Evolutionary conservation across 2,329 filamentous ascomycete genomes (phyloP).

Genomic region (Talaromyces atroroseus): DNA sequence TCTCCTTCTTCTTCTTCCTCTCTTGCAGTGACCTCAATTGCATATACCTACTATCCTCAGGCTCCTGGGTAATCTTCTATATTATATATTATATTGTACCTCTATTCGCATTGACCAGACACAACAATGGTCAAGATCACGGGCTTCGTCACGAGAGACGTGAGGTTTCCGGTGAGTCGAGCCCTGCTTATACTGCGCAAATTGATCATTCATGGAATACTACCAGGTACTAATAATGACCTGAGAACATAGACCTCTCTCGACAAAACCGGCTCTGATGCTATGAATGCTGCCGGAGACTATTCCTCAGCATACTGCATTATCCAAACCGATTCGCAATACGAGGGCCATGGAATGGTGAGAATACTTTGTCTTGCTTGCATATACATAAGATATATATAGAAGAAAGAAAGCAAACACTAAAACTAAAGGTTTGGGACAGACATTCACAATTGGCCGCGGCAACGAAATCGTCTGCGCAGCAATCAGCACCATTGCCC

Average conservation of each 20-base stretch:
- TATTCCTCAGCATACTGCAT: constrained; percentile 96
- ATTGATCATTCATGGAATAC: background rate
- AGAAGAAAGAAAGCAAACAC: background rate
- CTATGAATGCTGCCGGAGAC: constrained; percentile 91
- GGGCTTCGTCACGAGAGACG: constrained; percentile 65
- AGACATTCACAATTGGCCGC: constrained; percentile 52
- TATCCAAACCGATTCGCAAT: constrained; percentile 66
- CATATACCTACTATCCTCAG: background rate
- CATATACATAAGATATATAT: background rate
- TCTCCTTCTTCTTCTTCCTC: no score
- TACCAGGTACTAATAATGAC: background rate
- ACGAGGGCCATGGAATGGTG: constrained; percentile 40
- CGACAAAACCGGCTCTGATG: constrained; percentile 93
- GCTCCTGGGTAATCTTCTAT: background rate
- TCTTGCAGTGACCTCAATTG: background rate
- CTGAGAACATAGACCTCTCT: constrained; percentile 62
- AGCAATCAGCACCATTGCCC: constrained; percentile 72
- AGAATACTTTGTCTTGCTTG: background rate
- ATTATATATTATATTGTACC: background rate
- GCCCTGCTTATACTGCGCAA: no score
- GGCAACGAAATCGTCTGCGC: constrained; percentile 90
- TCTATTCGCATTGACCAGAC: no score
- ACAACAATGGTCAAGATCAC: constrained; percentile 59
- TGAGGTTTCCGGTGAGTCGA: constrained; percentile 62
- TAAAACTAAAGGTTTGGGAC: no score